Evolutionary conservation across 257 asterid species (phyloP), one percentile per base, ranked within the genome.

Genomic region (Echites panduratus): DNA sequence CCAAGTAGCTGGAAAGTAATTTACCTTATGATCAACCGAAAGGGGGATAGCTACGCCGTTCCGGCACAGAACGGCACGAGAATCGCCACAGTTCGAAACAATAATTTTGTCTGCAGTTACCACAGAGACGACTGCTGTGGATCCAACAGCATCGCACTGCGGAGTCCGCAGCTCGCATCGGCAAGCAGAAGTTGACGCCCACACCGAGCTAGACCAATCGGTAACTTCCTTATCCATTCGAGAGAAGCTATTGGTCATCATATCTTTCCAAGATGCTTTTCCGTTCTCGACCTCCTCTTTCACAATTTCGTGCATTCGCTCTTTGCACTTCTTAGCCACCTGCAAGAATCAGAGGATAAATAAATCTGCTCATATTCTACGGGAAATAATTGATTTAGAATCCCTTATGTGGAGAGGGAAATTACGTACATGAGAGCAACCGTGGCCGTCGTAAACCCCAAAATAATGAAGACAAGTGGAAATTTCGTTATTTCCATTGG

Each of bases 391-490:
- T 5, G 4, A 20, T 10, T 16, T n/a, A 24, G 0, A 52, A 9
- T 41, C 41, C 0, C 22, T 10, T 0, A 2, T 41, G 19, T 3
- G 41, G 12, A 8, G 13, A 56, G 16, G 54, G 10, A 1, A 8
- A 29, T 12, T 16, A 63, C 85, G 73, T 77, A 92, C 99, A 82
- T 95, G 99, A 8, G 99, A 95, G 91, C 99, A 95, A 64, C 99
- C 99, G 68, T 95, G 99, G 47, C 99, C 99, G 49, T 95, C 99
- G 65, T 92, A 95, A 2, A 95, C 97, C 5, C 97, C 99, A 64
- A 69, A 92, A 77, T 87, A 92, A 75, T 95, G 93, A 57, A 85
- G 70, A 13, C 76, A 82, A 16, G 41, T 11, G 0, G 81, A 75
- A 22, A 0, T 73, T 64, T 79, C 73, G 54, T 48, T 4, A 32